Evolutionary conservation across 2,329 filamentous ascomycete species (phyloP), one percentile per base, ranked within the genome.

Genomic region (Exophiala phaeomuriformis): DNA sequence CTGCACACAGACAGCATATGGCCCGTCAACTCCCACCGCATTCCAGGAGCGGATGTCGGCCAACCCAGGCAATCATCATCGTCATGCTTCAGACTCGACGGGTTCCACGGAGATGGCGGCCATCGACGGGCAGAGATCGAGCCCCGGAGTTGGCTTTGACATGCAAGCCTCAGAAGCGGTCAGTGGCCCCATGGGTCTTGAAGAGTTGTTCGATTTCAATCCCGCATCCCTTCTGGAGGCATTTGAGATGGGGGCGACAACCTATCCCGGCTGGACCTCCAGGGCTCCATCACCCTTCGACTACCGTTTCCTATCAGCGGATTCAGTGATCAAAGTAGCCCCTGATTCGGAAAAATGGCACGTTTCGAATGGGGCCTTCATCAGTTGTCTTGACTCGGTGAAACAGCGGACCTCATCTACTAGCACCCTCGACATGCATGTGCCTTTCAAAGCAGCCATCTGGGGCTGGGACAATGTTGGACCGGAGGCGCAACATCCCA

Each of bases 401-500:
- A 55, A 56, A 48, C 42, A 54, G 9, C 52, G 41, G 5, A 36
- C 43, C 30, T 40, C 42, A 3, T 50, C 51, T 10, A 55, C 50
- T 5, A 19, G 44, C 8, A 52, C 54, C 5, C 50, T 53, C n/a
- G 56, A 60, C 36, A 48, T 60, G 37, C 54, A 61, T 12, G 56
- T 61, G 28, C 53, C 59, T 1, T 61, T 62, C 49, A 58, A 58
- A 36, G 60, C 60, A 3, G 59, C 48, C 28, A 58, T 61, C 30
- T 58, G 59, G 53, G 60, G 60, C 2, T 62, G 60, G 60, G 56
- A 62, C 33, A 60, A 52, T 42, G 57, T 59, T 30, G 60, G 56
- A 2, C 47, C 55, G 4, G 60, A 59, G 33, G 53, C 52, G 5
- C 45, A 57, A 29, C 58, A 62, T 51, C 60, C 60, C 4, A 55